These are phyloP conservation scores for Stemphylium vesicarium DNA, from an alignment of 2,329 filamentous ascomycete species.

Conservation along the genomic window DNA sequence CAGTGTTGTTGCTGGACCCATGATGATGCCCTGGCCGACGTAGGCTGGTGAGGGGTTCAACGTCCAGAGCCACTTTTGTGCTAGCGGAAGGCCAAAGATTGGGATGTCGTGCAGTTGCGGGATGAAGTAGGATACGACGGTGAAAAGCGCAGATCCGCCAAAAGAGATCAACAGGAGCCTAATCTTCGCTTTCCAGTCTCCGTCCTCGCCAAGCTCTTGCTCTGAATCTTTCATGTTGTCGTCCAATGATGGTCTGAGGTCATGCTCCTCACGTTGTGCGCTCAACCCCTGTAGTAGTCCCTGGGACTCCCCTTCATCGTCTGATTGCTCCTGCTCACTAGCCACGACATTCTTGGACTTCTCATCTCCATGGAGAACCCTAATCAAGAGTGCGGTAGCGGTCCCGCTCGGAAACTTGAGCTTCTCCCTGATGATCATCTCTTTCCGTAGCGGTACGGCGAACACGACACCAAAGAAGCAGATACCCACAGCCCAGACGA, in stretches of 20 bases:
- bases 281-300: conserved; percentile 40
- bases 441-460: conserved; percentile 85
- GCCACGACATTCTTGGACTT: conserved; percentile 24
- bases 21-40: conserved; percentile 96
- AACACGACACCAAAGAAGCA: conserved; percentile 98
- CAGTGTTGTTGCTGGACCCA: conserved; percentile 92
- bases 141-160: conserved; percentile 65
- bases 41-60: conserved; percentile 97
- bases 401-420: conserved; percentile 95
- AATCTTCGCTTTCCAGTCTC: conserved; percentile 68
- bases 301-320: conserved; percentile 42
- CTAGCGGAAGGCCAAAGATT: conserved; percentile 77
- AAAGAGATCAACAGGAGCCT: conserved; percentile 66
- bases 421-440: conserved; percentile 92
- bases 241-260: conserved; percentile 25
- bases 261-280: conserved; percentile 29
- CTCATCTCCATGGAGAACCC: conserved; percentile 75
- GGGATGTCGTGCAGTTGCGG: conserved; percentile 86
- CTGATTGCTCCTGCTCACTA: conserved; percentile 6
- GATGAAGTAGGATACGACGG: conserved; percentile 86
- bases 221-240: conserved; percentile 19
- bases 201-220: conserved; percentile 41
- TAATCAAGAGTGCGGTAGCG: conserved; percentile 91
- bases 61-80: conserved; percentile 88
- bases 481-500: conserved; percentile 89